phyloP scores from a whole-genome alignment of 345 rosid genomes.

The Populus pruinosa region DNA sequence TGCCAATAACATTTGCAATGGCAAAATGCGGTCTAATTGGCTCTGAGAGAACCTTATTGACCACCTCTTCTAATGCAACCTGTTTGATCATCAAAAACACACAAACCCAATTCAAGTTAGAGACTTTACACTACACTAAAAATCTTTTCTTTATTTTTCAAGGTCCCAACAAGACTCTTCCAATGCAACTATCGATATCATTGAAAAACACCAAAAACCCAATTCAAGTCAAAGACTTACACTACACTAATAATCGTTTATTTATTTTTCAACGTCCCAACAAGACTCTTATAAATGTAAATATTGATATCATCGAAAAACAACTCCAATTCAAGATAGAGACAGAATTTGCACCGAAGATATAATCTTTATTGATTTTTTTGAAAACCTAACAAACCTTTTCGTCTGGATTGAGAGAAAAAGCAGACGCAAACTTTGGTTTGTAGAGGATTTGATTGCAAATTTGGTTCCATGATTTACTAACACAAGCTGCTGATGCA shows the following conservation, averaged over 20 bases:
- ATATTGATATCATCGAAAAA: not conserved
- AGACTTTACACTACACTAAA: not conserved
- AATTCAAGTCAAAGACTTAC: not conserved
- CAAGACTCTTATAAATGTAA: no score
- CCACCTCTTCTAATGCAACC: slow-evolving; percentile 48
- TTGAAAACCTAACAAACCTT: slow-evolving; percentile 13
- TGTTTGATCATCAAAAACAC: slow-evolving; percentile 9
- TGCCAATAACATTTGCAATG: slow-evolving; percentile 31
- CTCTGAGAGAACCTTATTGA: slow-evolving; percentile 53
- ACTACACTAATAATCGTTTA: no score
- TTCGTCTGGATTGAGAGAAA: slow-evolving; percentile 32
- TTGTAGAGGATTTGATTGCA: slow-evolving; percentile 40
- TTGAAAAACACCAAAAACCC: not conserved
- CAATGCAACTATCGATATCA: not conserved
- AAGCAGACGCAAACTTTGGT: slow-evolving; percentile 51
- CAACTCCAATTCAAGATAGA: not conserved
- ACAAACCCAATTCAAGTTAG: not conserved
- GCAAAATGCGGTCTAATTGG: slow-evolving; percentile 66
- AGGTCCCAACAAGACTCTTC: not conserved
- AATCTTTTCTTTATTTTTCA: not conserved
- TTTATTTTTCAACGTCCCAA: no score
- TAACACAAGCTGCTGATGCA: slow-evolving; percentile 41
- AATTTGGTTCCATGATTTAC: slow-evolving; percentile 40
- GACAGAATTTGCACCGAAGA: not conserved
- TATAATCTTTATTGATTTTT: not conserved